phyloP scores from a whole-genome alignment of 2,329 filamentous ascomycete species.

The Trichophyton mentagrophytes region DNA sequence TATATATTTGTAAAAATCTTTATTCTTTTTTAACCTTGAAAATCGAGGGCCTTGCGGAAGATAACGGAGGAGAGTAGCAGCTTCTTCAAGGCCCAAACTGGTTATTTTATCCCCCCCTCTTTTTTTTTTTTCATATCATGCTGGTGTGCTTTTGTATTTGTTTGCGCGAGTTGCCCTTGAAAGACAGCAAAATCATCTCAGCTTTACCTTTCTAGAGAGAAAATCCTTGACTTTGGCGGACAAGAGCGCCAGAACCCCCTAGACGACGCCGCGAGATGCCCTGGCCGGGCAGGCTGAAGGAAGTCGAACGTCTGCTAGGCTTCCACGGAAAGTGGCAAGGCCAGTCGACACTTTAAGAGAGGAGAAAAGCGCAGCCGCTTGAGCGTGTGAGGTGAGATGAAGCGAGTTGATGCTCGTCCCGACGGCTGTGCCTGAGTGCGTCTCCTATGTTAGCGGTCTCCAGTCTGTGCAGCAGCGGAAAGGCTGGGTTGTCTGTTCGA shows the following conservation, averaged over 20 bases:
- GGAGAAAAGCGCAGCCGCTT: constrained; percentile 19
- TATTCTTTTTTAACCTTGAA: constrained; percentile 3
- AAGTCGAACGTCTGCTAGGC: neutral
- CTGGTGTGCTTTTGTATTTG: neutral
- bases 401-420: neutral
- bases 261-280: neutral
- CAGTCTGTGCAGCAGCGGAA: neutral
- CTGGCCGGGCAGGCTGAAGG: neutral
- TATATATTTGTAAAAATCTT: no score
- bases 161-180: constrained; percentile 8
- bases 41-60: constrained; percentile 6
- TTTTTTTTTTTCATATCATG: neutral
- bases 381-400: constrained; percentile 15
- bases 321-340: constrained; percentile 2
- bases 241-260: neutral
- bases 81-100: constrained; percentile 11
- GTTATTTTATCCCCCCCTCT: constrained; percentile 8
- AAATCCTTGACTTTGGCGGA: neutral
- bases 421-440: neutral
- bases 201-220: constrained; percentile 26
- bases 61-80: constrained; percentile 11
- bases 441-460: neutral
- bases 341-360: constrained; percentile 23
- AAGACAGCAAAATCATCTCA: constrained; percentile 18
- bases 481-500: no score